phyloP scores from a whole-genome alignment of 495 filamentous ascomycete species.

The Staphylotrichum tortipilum region DNA sequence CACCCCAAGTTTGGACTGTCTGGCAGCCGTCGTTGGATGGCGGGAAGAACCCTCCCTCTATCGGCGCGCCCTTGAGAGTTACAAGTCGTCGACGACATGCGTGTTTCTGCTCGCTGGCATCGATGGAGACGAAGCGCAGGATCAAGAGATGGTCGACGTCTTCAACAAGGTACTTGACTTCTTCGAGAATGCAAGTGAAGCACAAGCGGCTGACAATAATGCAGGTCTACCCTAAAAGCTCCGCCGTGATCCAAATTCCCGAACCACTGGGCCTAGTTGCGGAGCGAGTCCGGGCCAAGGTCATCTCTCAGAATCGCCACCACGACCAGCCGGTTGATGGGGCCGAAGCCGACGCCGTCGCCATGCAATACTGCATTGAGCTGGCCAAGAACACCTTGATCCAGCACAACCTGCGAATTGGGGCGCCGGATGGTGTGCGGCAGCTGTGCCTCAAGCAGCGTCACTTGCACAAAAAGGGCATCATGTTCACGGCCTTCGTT shows the following conservation, averaged over 20 bases:
- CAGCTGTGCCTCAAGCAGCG: constrained; percentile 8
- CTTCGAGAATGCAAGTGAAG: background rate
- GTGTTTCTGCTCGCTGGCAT: constrained; percentile 6
- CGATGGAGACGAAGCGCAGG: constrained; percentile 8
- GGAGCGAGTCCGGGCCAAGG: constrained; percentile 5
- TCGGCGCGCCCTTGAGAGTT: constrained; percentile 6
- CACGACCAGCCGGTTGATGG: background rate
- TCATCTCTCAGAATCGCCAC: constrained; percentile 1
- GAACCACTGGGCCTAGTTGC: constrained; percentile 8
- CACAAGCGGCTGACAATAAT: background rate
- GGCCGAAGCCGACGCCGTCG: background rate
- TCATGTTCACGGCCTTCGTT: constrained; percentile 11
- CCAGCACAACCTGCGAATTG: constrained; percentile 2
- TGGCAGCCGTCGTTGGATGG: constrained; percentile 11
- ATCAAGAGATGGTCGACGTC: constrained; percentile 8
- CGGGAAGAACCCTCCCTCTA: constrained; percentile 6
- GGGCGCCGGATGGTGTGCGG: background rate
- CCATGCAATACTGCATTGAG: constrained; percentile 7
- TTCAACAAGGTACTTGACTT: constrained; percentile 1
- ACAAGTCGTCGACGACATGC: constrained; percentile 5
- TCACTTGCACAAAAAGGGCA: constrained; percentile 12
- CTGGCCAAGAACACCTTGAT: constrained; percentile 1
- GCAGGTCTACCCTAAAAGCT: constrained; percentile 3
- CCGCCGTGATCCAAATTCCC: constrained; percentile 7
- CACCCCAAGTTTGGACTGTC: background rate